phyloP scores from a whole-genome alignment of 176 grass and related monocot genomes.

The Juncus effusus region DNA sequence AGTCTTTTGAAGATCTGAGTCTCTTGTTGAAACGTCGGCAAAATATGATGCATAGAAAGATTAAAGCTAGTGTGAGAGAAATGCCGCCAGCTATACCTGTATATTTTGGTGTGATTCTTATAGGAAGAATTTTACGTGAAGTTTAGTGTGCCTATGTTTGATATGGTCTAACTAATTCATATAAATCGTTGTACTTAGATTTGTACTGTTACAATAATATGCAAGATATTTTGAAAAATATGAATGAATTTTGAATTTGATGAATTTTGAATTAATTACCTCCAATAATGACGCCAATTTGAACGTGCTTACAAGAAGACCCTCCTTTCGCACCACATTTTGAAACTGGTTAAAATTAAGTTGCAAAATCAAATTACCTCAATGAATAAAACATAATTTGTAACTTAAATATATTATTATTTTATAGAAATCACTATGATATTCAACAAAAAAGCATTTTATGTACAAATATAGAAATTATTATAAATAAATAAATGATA shows the following conservation, averaged over 20 bases:
- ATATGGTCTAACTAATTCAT: too few species aligned
- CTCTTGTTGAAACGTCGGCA: conserved; percentile 8
- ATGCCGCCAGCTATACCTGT: conserved; percentile 34
- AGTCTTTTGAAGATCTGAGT: conserved; percentile 2
- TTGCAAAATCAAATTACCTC: not conserved
- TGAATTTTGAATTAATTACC: conserved; percentile 31
- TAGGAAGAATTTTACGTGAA: not conserved
- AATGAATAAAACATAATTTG: not conserved
- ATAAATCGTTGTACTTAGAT: too few species aligned
- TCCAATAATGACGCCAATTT: conserved; percentile 28
- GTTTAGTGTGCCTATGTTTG: too few species aligned
- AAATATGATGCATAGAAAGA: conserved; percentile 28
- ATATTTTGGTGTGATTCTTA: not conserved
- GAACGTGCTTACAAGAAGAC: not conserved
- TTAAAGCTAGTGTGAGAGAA: not conserved
- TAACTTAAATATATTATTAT: not conserved
- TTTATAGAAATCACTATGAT: not conserved
- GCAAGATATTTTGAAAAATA: not conserved
- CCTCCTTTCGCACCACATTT: not conserved
- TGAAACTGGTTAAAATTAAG: conserved; percentile 1
- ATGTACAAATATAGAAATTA: too few species aligned
- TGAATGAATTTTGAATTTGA: too few species aligned
- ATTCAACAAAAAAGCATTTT: not conserved
- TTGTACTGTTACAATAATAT: not conserved
- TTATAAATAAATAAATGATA: too few species aligned